phyloP scores from a whole-genome alignment of 192 early-diverging fungal genomes.

The Phycomyces blakesleeanus region DNA sequence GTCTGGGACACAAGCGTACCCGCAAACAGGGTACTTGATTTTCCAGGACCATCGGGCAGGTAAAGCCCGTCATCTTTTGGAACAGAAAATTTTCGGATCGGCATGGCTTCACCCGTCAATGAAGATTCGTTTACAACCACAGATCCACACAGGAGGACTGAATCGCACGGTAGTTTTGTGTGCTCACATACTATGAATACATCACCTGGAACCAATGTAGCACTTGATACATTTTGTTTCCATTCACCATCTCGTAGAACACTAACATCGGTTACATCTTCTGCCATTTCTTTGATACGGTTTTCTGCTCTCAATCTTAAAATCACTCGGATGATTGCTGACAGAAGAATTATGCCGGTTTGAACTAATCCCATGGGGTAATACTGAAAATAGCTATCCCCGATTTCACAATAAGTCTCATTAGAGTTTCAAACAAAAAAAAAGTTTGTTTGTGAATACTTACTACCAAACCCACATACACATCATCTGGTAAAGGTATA shows the following conservation, averaged over 20 bases:
- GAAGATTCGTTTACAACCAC: slow-evolving; percentile 72
- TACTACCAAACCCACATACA: slow-evolving; percentile 65
- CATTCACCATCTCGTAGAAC: slow-evolving; percentile 61
- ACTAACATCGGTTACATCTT: slow-evolving; percentile 40
- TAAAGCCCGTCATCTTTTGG: slow-evolving; percentile 47
- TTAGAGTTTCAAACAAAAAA: too few relatives aligned
- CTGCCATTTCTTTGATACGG: slow-evolving; percentile 57
- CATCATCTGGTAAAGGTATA: slow-evolving; percentile 66
- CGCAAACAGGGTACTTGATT: slow-evolving; percentile 61
- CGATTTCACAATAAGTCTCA: neutral
- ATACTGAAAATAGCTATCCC: slow-evolving; percentile 53
- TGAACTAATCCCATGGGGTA: slow-evolving; percentile 59
- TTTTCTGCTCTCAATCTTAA: slow-evolving; percentile 50
- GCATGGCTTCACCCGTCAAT: slow-evolving; percentile 78
- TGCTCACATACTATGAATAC: slow-evolving; percentile 46
- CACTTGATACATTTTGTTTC: slow-evolving; percentile 41
- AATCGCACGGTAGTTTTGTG: slow-evolving; percentile 61
- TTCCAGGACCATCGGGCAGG: slow-evolving; percentile 38
- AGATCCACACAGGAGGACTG: slow-evolving; percentile 62
- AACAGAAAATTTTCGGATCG: slow-evolving; percentile 71
- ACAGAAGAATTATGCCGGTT: slow-evolving; percentile 48
- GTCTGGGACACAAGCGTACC: slow-evolving; percentile 68
- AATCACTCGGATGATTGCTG: slow-evolving; percentile 56
- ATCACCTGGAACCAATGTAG: slow-evolving; percentile 68
- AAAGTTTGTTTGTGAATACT: slow-evolving; percentile 1